These are phyloP conservation scores for Pythium aphanidermatum DNA, from an alignment of 352 stramenopile genomes.

Conservation along the genomic window DNA sequence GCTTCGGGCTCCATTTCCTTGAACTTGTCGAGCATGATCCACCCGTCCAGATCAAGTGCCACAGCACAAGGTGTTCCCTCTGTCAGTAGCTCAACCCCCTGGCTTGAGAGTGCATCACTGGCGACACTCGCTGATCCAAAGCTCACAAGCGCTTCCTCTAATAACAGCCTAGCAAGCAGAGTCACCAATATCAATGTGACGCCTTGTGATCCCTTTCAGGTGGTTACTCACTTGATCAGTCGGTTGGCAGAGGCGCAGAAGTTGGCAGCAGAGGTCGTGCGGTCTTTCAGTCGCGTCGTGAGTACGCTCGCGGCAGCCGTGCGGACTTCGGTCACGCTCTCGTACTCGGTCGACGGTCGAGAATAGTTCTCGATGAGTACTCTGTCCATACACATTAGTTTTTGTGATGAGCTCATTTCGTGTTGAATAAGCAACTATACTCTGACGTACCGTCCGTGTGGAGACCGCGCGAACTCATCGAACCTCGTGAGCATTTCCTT, in stretches of 20 bases:
- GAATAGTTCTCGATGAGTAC: conserved; percentile 29
- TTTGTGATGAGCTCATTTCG: not conserved
- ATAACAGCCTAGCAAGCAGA: conserved; percentile 4
- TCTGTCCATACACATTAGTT: not conserved
- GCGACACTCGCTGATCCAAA: conserved; percentile 3
- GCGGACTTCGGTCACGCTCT: conserved; percentile 38
- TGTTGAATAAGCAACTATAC: not conserved
- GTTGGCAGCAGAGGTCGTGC: not conserved
- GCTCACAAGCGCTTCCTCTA: conserved; percentile 20
- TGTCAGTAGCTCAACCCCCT: conserved; percentile 1
- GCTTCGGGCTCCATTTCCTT: conserved; percentile 14
- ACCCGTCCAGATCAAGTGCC: conserved; percentile 4
- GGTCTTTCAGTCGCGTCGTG: conserved; percentile 15
- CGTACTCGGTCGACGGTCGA: conserved; percentile 17
- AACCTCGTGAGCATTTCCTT: conserved; percentile 34
- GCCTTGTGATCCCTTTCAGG: not conserved
- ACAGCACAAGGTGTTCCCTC: conserved; percentile 8
- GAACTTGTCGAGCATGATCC: conserved; percentile 10
- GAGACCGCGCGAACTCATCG: conserved; percentile 6
- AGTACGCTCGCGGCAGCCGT: conserved; percentile 17
- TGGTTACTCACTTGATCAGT: conserved; percentile 5
- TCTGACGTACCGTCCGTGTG: conserved; percentile 30
- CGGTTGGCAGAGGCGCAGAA: conserved; percentile 12
- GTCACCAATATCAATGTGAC: no score
- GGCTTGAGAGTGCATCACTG: conserved; percentile 5